Evolutionary conservation across 208 protist genomes (phyloP), one percentile per base, ranked within the genome.

Genomic region (Trypanosoma melophagium): DNA sequence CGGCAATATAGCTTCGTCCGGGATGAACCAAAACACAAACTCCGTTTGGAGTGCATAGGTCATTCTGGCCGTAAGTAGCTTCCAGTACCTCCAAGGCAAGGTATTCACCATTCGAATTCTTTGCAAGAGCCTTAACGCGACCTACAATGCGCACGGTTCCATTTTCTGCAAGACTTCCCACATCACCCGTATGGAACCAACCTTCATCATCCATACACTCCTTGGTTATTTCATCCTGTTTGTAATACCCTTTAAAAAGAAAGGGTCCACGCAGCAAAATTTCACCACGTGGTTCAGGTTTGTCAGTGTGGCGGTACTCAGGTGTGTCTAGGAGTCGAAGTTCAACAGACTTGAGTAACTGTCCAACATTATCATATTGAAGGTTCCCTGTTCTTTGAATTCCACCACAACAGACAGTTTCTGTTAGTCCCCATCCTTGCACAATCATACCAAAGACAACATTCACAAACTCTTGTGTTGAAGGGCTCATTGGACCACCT

Each of bases 71-170:
- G 68, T 94, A 94, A 49, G 86, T 81, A 35, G 74, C 68, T 63
- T 94, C 89, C 0, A 97, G 74, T 25, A 60, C 76, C 60, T 97
- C 92, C n/a, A 95, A 56, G 16, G 92, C 89, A 40, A 97, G 66
- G 67, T 97, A 98, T 70, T 98, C 94, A n/a, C 94, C 94, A 47
- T 89, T 82, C 0, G 83, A 80, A 65, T 94, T 90, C 80, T 98
- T 98, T 49, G 87, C 90, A 21, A 98, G 76, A 31, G 91, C 90
- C 84, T 98, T 98, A 21, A 90, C 83, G 57, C 94, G 86, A 14
- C 92, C 94, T 1, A 98, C 77, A 19, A 98, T 78, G 53, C 79
- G 72, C 4, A 97, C 1, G 2, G 73, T 81, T 31, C 89, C 88
- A 60, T 83, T 80, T n/a, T 21, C n/a, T 14, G 66, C n/a, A 7